phyloP scores from a whole-genome alignment of 2,329 filamentous ascomycete species.

The Colletotrichum navitas region DNA sequence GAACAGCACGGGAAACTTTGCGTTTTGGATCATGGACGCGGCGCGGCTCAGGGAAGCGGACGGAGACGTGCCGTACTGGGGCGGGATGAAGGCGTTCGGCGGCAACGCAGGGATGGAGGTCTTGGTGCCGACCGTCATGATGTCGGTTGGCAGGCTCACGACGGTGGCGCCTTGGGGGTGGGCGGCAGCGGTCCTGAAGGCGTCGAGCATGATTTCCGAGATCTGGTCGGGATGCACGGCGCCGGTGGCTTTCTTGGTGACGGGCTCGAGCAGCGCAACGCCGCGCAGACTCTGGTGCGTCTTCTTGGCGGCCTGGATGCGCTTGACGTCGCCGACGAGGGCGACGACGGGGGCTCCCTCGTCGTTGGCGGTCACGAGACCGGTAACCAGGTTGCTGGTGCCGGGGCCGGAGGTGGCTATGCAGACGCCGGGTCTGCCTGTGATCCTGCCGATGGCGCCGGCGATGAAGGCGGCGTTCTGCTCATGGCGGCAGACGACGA shows the following conservation, averaged over 20 bases:
- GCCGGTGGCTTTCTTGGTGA: conserved; percentile 56
- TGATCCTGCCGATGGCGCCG: conserved; percentile 59
- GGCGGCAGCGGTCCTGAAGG: conserved; percentile 57
- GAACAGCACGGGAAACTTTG: conserved; percentile 58
- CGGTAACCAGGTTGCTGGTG: conserved; percentile 60
- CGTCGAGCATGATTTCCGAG: conserved; percentile 60
- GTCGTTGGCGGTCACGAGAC: conserved; percentile 60
- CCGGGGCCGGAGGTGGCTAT: conserved; percentile 62
- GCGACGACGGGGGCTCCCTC: conserved; percentile 62
- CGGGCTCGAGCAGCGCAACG: conserved; percentile 57
- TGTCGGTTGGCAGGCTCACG: conserved; percentile 59
- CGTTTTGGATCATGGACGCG: conserved; percentile 50
- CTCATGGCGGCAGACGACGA: conserved; percentile 62
- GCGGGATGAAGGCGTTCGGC: conserved; percentile 54
- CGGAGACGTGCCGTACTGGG: conserved; percentile 56
- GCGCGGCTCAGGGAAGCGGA: conserved; percentile 50
- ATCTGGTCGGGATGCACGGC: conserved; percentile 62
- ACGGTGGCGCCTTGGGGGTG: conserved; percentile 58
- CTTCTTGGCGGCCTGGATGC: conserved; percentile 57
- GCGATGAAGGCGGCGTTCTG: conserved; percentile 65
- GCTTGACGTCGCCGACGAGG: conserved; percentile 61
- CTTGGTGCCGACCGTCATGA: conserved; percentile 55
- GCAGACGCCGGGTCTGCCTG: conserved; percentile 59
- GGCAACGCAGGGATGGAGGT: conserved; percentile 53
- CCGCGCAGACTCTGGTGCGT: conserved; percentile 62